These are phyloP conservation scores for Kwoniella bestiolae DNA, from an alignment of 768 basidiomycete species.

Conservation along the genomic window DNA sequence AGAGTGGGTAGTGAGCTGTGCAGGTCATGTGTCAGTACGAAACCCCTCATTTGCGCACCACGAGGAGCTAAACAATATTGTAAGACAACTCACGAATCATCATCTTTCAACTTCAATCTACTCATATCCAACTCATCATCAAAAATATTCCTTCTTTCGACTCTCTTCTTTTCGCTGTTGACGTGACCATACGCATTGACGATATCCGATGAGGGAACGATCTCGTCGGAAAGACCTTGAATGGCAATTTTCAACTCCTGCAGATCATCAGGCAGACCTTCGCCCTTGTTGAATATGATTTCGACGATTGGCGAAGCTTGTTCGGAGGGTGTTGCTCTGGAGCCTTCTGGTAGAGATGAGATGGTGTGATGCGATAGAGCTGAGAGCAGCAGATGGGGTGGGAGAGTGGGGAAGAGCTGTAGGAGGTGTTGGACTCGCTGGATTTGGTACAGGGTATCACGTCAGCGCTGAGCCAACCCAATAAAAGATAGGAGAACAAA, in stretches of 20 bases:
- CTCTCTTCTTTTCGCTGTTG: conserved; percentile 1
- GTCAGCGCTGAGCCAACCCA: too few relatives aligned
- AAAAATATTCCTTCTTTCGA: conserved; percentile 69
- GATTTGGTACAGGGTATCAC: neutral
- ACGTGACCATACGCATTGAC: neutral
- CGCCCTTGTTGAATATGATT: conserved; percentile 62
- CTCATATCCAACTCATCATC: conserved; percentile 73
- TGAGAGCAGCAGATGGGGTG: conserved; percentile 37
- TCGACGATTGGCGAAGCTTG: conserved; percentile 47
- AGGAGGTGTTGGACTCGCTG: conserved; percentile 43
- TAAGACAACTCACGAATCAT: conserved; percentile 61
- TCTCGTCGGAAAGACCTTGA: conserved; percentile 14
- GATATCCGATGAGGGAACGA: too few relatives aligned
- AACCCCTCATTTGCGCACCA: too few relatives aligned
- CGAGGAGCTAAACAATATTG: too few relatives aligned
- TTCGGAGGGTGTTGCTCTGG: conserved; percentile 31
- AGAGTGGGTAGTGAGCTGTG: conserved; percentile 17
- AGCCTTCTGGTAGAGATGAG: conserved; percentile 30
- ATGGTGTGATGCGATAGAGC: conserved; percentile 50
- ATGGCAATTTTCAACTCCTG: conserved; percentile 63
- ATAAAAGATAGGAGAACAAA: too few relatives aligned
- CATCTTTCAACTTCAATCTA: conserved; percentile 64
- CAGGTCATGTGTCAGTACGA: too few relatives aligned
- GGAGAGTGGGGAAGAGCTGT: conserved; percentile 49
- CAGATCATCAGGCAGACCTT: conserved; percentile 69